These are phyloP conservation scores for Jasminum sambac DNA, from an alignment of 257 asterid species.

Conservation along the genomic window DNA sequence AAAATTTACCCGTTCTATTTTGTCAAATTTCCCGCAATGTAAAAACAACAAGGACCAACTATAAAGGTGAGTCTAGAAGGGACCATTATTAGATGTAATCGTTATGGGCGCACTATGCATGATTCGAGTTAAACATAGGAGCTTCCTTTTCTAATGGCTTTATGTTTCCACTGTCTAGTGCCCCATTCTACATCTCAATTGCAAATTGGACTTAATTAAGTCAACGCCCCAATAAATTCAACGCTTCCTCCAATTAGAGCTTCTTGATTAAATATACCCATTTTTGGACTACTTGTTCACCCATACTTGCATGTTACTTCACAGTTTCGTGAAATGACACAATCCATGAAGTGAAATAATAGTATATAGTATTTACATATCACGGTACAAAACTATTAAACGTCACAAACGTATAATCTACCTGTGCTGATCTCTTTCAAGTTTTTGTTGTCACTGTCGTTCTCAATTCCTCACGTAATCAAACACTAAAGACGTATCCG, in stretches of 20 bases:
- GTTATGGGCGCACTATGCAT: not conserved
- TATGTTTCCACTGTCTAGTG: slow-evolving; percentile 35
- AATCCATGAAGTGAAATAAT: no score
- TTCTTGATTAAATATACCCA: not conserved
- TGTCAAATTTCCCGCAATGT: no score
- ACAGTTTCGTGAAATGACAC: no score
- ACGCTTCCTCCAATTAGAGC: not conserved
- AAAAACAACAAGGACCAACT: not conserved
- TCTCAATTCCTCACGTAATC: no score
- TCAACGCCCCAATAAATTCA: not conserved
- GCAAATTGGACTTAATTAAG: slow-evolving; percentile 3
- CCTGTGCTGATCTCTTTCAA: no score
- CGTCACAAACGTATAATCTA: no score
- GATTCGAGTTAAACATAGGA: slow-evolving; percentile 26
- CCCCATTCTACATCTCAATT: slow-evolving; percentile 10
- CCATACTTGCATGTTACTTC: no score
- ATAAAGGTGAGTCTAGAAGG: not conserved
- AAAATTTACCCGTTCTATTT: no score
- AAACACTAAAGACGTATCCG: no score
- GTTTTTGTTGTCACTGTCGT: no score
- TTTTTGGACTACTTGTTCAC: not conserved
- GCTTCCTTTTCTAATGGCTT: slow-evolving; percentile 31
- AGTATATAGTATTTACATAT: no score
- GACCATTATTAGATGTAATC: not conserved
- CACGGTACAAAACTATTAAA: no score